Evolutionary conservation across 2,329 filamentous ascomycete genomes (phyloP).

Genomic region (Hymenoscyphus linearis): DNA sequence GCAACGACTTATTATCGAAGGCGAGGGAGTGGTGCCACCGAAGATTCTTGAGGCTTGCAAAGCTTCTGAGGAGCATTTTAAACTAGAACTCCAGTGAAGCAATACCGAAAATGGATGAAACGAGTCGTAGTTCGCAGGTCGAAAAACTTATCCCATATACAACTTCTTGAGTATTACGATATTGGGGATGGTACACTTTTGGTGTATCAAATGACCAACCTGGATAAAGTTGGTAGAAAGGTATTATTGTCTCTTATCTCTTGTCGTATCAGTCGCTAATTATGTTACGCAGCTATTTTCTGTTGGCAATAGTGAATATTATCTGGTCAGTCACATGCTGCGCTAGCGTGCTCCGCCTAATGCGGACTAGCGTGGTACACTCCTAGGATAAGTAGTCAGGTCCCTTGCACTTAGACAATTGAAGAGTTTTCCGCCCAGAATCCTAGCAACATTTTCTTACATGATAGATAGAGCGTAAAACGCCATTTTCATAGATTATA

Average conservation of each 20-base stretch:
- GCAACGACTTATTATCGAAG: slow-evolving; percentile 35
- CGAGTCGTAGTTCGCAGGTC: not conserved
- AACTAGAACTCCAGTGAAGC: not conserved
- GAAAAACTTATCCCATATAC: not conserved
- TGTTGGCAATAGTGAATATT: too few relatives aligned
- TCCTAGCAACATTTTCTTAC: too few relatives aligned
- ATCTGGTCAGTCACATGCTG: too few relatives aligned
- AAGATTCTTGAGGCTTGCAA: slow-evolving; percentile 4
- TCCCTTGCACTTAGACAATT: too few relatives aligned
- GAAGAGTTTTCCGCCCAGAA: too few relatives aligned
- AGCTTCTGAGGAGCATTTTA: slow-evolving; percentile 1
- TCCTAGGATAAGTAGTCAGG: too few relatives aligned
- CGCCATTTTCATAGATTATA: not conserved
- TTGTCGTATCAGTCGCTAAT: not conserved
- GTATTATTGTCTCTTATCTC: not conserved
- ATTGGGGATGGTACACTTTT: not conserved
- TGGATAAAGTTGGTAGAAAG: not conserved
- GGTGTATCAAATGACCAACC: not conserved
- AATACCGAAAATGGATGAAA: not conserved
- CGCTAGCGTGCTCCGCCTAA: too few relatives aligned
- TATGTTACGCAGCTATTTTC: not conserved
- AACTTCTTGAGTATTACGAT: not conserved
- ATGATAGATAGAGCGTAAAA: not conserved
- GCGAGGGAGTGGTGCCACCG: not conserved
- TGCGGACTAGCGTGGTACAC: too few relatives aligned